Base-by-base conservation (phyloP, 768 basidiomycete genomes). In the Thelephora aurantiotincta region DNA sequence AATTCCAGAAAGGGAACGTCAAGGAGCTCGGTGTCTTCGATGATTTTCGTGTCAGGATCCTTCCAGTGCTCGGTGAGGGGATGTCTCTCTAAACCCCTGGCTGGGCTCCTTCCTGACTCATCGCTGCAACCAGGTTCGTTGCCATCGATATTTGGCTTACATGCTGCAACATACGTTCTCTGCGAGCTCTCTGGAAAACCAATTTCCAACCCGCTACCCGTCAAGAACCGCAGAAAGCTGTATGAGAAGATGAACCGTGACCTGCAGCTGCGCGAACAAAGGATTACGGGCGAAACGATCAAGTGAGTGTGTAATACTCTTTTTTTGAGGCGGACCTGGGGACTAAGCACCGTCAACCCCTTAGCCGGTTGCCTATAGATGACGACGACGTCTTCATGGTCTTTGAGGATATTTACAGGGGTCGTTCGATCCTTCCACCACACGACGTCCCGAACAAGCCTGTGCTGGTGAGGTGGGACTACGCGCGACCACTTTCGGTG, bases 31-130 rank as follows among this genome's bases (percentile, higher is more conserved):
- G 84, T 14, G 82, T 82, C 5, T 84, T 97, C 50, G 86, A 91
- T 57, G 88, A 96, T 60, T 97, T 97, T 66, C 70, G 94, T 26
- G 88, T 98, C 11, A 75, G 94, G 34, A 94, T 97, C 54, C 61
- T 97, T 11, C 94, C 94, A 23, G 94, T 97, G 4, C 71, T 97
- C 2, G 90, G 84, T 80, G 45, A 30, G 26, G 26, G 9, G 26
- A 30, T 6, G 74, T 59, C 19, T 16, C 34, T 35, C 43, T n/a
- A 33, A n/a, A 22, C 33, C 33, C 35, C 14, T 2, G 22, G 20
- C 11, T n/a, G 16, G 14, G 12, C 35, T 43, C 16, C 13, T 26
- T 6, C 20, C 6, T 38, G 19, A 2, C 4, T 13, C 26, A 3
- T 47, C 26, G 20, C 20, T 5, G 5, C 30, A 20, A 11, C 2